Evolutionary conservation across 2,329 filamentous ascomycete genomes (phyloP), one percentile per base, ranked within the genome.

Genomic region (Keithomyces neogunnii): DNA sequence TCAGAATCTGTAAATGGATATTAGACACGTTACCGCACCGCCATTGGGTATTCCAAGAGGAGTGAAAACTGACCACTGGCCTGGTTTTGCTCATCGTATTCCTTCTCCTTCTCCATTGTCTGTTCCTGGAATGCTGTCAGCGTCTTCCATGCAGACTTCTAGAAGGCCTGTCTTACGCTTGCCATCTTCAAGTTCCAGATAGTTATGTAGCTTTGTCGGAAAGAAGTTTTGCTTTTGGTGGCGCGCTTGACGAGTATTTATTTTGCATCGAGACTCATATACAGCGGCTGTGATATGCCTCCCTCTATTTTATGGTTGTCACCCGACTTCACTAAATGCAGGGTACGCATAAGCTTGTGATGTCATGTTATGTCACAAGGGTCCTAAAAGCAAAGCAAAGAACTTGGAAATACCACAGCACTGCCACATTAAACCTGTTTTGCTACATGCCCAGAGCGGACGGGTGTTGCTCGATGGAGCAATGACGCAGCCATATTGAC

Each of bases 51-150:
- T 19, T 19, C 19, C 19, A 19, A 19, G 26, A n/a, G 36, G 5
- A 39, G 36, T 39, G 9, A 30, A 35, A 35, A 44, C 40, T 44
- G 9, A 44, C 40, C 40, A 28, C 40, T 44, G 28, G 11, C 33
- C 35, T 53, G 45, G 19, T 45, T 47, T 30, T 54, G 40, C 7
- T 51, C 19, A 31, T 38, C 10, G 4, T 42, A 5, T 35, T 36
- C 29, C 36, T 40, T 31, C 36, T 51, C 45, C 36, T 51, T 46
- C 43, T 51, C 43, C 29, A 39, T 32, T 28, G 49, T 38, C 28
- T 45, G 32, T 10, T 45, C 28, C 48, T 38, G 30, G 9, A 31
- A 11, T 26, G 13, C n/a, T 26, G 45, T 47, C 31, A 47, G 45
- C 26, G 4, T 39, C 13, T 10, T 26, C 19, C 19, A 19, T 19